Conservation (phyloP, 176 grass and related monocot species). For the barley (Hordeum vulgare) region DNA sequence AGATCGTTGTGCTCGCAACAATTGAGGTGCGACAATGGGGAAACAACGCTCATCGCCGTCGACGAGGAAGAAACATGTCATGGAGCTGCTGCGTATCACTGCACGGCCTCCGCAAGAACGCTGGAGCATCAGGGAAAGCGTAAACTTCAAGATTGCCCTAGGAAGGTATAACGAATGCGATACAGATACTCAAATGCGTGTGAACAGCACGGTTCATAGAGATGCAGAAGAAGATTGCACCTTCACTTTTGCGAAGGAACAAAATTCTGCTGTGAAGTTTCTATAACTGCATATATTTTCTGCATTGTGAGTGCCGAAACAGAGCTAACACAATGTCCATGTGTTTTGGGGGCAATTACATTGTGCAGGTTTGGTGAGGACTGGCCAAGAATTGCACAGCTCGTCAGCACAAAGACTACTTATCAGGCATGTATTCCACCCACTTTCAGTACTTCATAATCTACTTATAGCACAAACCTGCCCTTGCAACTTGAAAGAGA, state of each 20-base stretch:
- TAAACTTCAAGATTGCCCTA: constrained; percentile 26
- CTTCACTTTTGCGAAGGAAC: not conserved
- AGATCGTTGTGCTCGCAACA: not conserved
- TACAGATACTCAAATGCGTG: not conserved
- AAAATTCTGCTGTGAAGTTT: not conserved
- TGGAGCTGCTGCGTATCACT: not conserved
- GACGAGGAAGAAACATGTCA: not conserved
- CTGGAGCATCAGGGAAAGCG: constrained; percentile 26
- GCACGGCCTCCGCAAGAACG: constrained; percentile 10
- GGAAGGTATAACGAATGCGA: not conserved
- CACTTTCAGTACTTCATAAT: not conserved
- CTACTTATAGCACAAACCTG: not conserved
- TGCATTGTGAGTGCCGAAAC: not conserved
- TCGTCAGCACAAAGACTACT: constrained; percentile 12
- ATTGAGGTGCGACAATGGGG: not conserved
- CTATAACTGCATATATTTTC: not conserved
- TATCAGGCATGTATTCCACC: not conserved
- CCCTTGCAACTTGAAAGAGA: not conserved
- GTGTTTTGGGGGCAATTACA: not conserved
- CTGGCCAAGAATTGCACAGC: constrained; percentile 25
- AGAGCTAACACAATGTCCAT: not conserved
- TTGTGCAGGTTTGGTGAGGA: constrained; percentile 27
- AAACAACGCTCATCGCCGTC: not conserved
- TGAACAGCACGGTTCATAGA: not conserved
- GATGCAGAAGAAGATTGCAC: not conserved